Percentiles rank a stretch among this genome's conserved stretches.
Conservation (phyloP, 2,329 filamentous ascomycete species). For the Mycocentrospora acerina region DNA sequence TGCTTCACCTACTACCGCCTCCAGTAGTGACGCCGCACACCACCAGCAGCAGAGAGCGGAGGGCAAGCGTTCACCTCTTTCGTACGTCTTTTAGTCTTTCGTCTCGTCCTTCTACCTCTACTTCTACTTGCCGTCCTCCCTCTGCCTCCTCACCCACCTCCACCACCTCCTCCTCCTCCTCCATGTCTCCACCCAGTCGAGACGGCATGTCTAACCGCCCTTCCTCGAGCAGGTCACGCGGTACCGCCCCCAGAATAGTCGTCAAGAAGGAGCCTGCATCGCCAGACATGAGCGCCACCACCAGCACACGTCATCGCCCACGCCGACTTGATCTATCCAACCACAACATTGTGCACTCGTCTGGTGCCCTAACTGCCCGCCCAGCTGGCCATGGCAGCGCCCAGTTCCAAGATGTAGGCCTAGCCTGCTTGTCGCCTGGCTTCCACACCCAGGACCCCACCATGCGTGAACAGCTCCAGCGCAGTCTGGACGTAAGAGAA, state of each 20-base stretch:
- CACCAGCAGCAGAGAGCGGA: slow-evolving; percentile 44
- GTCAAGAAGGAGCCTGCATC: slow-evolving; percentile 96
- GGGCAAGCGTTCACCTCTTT: slow-evolving; percentile 57
- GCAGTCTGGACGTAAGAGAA: slow-evolving; percentile 89
- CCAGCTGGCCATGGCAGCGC: slow-evolving; percentile 70
- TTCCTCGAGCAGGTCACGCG: slow-evolving; percentile 52
- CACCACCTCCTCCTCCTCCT: slow-evolving; percentile 21
- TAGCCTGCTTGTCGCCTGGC: slow-evolving; percentile 91
- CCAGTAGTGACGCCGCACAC: slow-evolving; percentile 39
- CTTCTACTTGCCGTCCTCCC: slow-evolving; percentile 23
- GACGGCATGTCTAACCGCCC: slow-evolving; percentile 41
- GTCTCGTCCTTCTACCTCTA: slow-evolving; percentile 25
- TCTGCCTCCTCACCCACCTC: slow-evolving; percentile 23
- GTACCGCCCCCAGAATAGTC: slow-evolving; percentile 72
- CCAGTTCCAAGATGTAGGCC: slow-evolving; percentile 86
- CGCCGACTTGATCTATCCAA: slow-evolving; percentile 75
- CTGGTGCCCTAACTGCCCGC: slow-evolving; percentile 59
- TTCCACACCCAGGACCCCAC: slow-evolving; percentile 96
- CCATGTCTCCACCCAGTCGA: slow-evolving; percentile 31
- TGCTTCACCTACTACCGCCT: slow-evolving; percentile 45
- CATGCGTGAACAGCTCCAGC: slow-evolving; percentile 92
- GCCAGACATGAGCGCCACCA: slow-evolving; percentile 66
- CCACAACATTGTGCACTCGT: slow-evolving; percentile 45
- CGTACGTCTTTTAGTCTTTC: slow-evolving; percentile 46
- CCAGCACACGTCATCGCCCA: slow-evolving; percentile 67